These are phyloP conservation scores for Vickermania ingenoplastis DNA, from an alignment of 208 protist genomes.

Conservation along the genomic window DNA sequence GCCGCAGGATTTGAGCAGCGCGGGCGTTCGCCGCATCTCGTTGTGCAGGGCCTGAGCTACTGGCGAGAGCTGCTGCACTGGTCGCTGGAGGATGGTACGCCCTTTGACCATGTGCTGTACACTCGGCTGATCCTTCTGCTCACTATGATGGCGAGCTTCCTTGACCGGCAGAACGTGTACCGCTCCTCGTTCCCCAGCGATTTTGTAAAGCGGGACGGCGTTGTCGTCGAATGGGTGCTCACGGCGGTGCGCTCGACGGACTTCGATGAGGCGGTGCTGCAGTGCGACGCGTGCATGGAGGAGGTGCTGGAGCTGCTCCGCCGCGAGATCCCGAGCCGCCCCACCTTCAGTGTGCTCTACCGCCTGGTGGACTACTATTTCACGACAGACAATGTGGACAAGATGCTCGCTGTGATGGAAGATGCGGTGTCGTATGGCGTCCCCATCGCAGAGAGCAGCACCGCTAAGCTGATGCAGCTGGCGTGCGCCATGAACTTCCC, in stretches of 20 bases:
- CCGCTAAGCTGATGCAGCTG: constrained; percentile 86
- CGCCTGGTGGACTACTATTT: constrained; percentile 89
- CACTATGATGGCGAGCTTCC: constrained; percentile 86
- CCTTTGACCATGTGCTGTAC: constrained; percentile 85
- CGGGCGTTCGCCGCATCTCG: constrained; percentile 53
- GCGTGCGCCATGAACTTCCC: constrained; percentile 80
- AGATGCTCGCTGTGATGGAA: constrained; percentile 87
- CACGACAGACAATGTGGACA: constrained; percentile 83
- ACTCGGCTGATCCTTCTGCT: constrained; percentile 76
- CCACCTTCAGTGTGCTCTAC: constrained; percentile 77
- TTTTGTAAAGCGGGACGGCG: constrained; percentile 76
- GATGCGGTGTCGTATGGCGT: constrained; percentile 64
- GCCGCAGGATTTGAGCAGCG: constrained; percentile 38
- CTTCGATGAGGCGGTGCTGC: constrained; percentile 78
- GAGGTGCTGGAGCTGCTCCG: constrained; percentile 70
- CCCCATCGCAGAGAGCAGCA: constrained; percentile 76
- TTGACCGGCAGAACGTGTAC: constrained; percentile 85
- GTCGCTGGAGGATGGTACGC: constrained; percentile 68
- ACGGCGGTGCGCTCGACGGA: constrained; percentile 57
- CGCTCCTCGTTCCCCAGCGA: constrained; percentile 58
- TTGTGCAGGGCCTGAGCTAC: constrained; percentile 58
- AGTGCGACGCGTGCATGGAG: constrained; percentile 79
- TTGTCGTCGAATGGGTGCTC: constrained; percentile 84
- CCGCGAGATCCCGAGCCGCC: constrained; percentile 56
- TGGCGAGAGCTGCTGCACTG: constrained; percentile 63